These are phyloP conservation scores for Gymnopilus dilepis DNA, from an alignment of 768 basidiomycete species.

Conservation along the genomic window DNA sequence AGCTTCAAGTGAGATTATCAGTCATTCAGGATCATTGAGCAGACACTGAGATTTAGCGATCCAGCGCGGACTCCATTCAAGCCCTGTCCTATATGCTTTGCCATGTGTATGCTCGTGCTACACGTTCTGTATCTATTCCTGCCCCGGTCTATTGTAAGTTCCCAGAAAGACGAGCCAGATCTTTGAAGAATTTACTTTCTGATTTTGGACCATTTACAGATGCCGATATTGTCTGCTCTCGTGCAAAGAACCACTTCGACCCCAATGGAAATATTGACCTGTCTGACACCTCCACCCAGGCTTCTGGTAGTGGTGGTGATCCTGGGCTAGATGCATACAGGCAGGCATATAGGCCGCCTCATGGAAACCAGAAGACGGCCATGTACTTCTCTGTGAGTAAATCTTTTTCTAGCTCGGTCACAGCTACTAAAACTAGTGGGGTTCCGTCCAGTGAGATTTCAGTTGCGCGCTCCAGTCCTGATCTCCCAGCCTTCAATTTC, in stretches of 20 bases:
- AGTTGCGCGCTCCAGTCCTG: neutral
- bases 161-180: too few relatives aligned
- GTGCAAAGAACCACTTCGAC: constrained; percentile 25
- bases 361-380: constrained; percentile 29
- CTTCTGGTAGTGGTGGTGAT: constrained; percentile 36
- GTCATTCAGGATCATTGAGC: neutral
- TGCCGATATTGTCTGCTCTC: constrained; percentile 61
- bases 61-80: constrained; percentile 68
- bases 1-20: constrained; percentile 54
- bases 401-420: neutral
- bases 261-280: constrained; percentile 49
- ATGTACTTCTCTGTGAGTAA: constrained; percentile 43
- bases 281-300: constrained; percentile 43
- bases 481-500: constrained; percentile 3
- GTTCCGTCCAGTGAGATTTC: neutral
- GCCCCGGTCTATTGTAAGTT: constrained; percentile 79
- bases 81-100: constrained; percentile 71
- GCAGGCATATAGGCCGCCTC: constrained; percentile 47
- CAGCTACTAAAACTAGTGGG: neutral
- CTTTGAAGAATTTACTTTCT: too few relatives aligned
- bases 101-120: constrained; percentile 78
- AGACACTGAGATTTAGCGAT: neutral
- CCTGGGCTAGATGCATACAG: constrained; percentile 50
- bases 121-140: constrained; percentile 81
- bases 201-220: constrained; percentile 54